Evolutionary conservation across 2,329 filamentous ascomycete species (phyloP), one percentile per base, ranked within the genome.

Genomic region (Talaromyces pinophilus): DNA sequence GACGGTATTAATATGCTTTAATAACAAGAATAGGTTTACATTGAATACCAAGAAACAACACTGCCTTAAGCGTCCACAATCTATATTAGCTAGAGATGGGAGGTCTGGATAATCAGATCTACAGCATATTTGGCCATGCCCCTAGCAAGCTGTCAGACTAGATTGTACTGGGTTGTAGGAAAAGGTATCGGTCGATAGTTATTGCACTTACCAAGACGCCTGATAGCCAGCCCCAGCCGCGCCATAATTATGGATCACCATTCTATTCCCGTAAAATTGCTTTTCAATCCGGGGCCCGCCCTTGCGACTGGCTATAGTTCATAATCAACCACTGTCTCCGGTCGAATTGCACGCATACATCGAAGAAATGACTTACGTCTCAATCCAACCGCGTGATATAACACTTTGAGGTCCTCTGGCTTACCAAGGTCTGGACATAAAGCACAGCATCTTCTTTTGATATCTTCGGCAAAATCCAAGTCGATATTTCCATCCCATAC

Each of bases 401-500:
- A 42, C n/a, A 63, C n/a, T 42, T 63, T 63, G 22, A 63, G 48
- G 4, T 63, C 42, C 11, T 48, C 55, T 28, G 61, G 46, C 15
- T 68, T 64, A 7, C 66, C 61, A n/a, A 82, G 67, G 46, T 76
- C 74, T 1, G 71, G 66, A n/a, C 77, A 75, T 4, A 81, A 72
- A 1, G 67, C 72, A 10, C 67, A 72, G 0, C 77, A 79, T 2
- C 79, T 76, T 3, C 70, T 63, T n/a, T 81, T 52, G 38, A 82
- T 82, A 6, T 40, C 35, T 33, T 63, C 33, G 25, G 61, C 61
- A 33, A 63, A 52, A 10, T 44, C 69, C 0, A 72, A 71, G 65
- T 80, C 80, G 0, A 77, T 78, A 2, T 78, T 71, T 2, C 70
- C 71, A 46, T 80, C 73, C 6, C 77, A 78, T 48, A 44, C 17